These are phyloP conservation scores for Salix koriyanagi DNA, from an alignment of 345 rosid genomes.

Conservation along the genomic window DNA sequence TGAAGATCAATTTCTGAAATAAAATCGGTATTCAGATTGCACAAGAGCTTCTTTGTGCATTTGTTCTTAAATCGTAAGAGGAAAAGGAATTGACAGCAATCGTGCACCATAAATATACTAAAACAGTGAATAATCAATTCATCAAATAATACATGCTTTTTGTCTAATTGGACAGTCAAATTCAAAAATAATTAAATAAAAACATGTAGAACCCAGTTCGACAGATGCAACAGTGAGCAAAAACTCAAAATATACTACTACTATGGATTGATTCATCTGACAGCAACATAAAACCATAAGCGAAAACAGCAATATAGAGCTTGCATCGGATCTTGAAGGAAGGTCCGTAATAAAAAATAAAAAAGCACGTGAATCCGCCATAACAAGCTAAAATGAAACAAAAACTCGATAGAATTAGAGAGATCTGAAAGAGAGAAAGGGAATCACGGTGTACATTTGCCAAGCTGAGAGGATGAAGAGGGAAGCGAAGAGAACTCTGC, in stretches of 20 bases:
- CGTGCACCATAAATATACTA: background rate
- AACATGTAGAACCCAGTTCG: background rate
- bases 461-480: slow-evolving; percentile 87
- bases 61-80: background rate
- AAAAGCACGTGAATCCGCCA: background rate
- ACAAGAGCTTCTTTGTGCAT: background rate
- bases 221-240: background rate
- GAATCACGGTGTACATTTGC: slow-evolving; percentile 54
- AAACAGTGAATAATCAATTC: background rate
- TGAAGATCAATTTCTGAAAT: background rate
- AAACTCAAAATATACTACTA: background rate
- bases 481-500: slow-evolving; percentile 87
- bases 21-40: background rate
- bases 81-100: background rate
- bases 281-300: background rate
- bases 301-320: background rate
- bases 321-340: background rate
- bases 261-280: background rate
- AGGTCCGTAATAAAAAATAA: background rate
- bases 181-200: background rate
- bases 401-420: background rate
- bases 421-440: slow-evolving; percentile 14
- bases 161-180: background rate
- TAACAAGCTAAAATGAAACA: background rate
- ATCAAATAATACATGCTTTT: background rate